Evolutionary conservation across 1,139 yeast species (phyloP).

Genomic region (Hyphopichia buzzinii): DNA sequence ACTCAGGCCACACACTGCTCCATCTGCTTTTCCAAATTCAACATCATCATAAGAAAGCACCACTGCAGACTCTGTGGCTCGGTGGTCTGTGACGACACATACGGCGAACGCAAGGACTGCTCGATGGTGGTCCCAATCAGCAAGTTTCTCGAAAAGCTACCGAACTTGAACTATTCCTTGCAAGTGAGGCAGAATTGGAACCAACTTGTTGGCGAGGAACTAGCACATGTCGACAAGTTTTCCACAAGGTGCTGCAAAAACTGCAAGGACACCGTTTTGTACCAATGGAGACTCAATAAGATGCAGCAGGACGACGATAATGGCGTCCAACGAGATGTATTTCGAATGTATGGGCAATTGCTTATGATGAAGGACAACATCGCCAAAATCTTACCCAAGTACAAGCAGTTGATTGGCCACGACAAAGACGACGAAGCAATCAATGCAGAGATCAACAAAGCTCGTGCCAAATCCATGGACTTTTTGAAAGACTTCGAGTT

Average conservation of each 20-base stretch:
- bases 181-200: conserved; percentile 21
- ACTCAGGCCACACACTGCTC: conserved; percentile 51
- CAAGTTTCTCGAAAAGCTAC: conserved; percentile 43
- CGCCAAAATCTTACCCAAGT: conserved; percentile 28
- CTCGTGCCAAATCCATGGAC: conserved; percentile 28
- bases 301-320: conserved; percentile 7
- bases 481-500: conserved; percentile 36
- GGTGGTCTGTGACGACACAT: conserved; percentile 71
- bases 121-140: conserved; percentile 68
- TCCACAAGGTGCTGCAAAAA: conserved; percentile 55
- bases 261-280: conserved; percentile 65
- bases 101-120: conserved; percentile 43
- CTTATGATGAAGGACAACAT: conserved; percentile 35
- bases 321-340: conserved; percentile 14
- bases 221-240: conserved; percentile 6
- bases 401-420: conserved; percentile 8
- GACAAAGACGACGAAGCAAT: conserved; percentile 12
- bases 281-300: conserved; percentile 53
- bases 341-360: conserved; percentile 32
- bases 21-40: conserved; percentile 60
- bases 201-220: conserved; percentile 12
- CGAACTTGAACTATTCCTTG: conserved; percentile 35
- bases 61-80: conserved; percentile 86
- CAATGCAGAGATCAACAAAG: conserved; percentile 15
- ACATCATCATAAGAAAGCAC: conserved; percentile 67